These are phyloP conservation scores for Akebia trifoliata DNA, from an alignment of 164 flowering plant genomes.

Conservation along the genomic window DNA sequence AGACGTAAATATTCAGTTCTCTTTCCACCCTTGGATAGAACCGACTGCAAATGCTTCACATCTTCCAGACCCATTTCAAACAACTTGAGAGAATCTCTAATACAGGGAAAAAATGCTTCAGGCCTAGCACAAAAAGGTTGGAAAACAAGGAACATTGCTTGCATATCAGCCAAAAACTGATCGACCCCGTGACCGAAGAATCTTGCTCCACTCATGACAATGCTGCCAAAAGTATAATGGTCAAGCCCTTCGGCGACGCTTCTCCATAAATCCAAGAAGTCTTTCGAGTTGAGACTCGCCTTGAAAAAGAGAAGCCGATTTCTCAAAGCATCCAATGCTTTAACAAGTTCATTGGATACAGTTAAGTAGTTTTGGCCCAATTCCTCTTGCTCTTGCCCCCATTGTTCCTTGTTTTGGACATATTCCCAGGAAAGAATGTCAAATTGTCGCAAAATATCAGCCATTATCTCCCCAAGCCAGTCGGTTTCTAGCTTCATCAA, in stretches of 20 bases:
- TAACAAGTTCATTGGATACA: slow-evolving; percentile 33
- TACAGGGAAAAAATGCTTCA: slow-evolving; percentile 57
- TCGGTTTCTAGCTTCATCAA: slow-evolving; percentile 44
- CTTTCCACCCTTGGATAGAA: slow-evolving; percentile 17
- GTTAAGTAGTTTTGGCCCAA: slow-evolving; percentile 3
- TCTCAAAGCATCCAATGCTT: slow-evolving; percentile 47
- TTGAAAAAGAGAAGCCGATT: slow-evolving; percentile 25
- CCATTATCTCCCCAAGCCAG: slow-evolving; percentile 49
- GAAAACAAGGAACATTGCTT: slow-evolving; percentile 45
- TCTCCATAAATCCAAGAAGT: slow-evolving; percentile 65
- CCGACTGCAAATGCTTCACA: slow-evolving; percentile 21
- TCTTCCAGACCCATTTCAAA: slow-evolving; percentile 30
- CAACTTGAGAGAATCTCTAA: slow-evolving; percentile 44
- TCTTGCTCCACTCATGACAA: slow-evolving; percentile 19
- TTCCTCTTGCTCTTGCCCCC: slow-evolving; percentile 19
- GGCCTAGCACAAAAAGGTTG: slow-evolving; percentile 52
- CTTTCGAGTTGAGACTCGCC: slow-evolving; percentile 37
- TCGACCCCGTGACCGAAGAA: slow-evolving; percentile 23
- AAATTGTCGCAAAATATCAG: slow-evolving; percentile 40
- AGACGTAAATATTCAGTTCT: slow-evolving; percentile 14
- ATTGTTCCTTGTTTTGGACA: slow-evolving; percentile 21
- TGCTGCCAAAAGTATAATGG: slow-evolving; percentile 39
- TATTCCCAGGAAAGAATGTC: slow-evolving; percentile 34
- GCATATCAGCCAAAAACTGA: slow-evolving; percentile 44
- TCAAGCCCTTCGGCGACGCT: slow-evolving; percentile 62